Evolutionary conservation across 2,329 filamentous ascomycete genomes (phyloP), one percentile per base, ranked within the genome.

Genomic region (Talaromyces sp.): DNA sequence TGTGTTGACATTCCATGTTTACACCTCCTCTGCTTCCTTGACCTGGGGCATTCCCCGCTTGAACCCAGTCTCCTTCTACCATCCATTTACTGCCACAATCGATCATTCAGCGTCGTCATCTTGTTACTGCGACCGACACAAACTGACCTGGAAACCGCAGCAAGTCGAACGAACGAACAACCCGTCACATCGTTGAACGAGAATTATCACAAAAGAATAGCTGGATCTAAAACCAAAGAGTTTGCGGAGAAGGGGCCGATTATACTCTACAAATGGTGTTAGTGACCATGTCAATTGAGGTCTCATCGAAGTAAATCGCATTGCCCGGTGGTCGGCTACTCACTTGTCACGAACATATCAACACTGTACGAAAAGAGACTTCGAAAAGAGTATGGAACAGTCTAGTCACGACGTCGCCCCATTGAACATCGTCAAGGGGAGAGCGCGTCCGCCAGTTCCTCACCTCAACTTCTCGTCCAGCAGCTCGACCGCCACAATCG

Each of bases 341-440:
- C 68, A 63, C 66, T 40, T 66, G 69, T 58, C 58, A n/a, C 19
- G 19, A 63, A 25, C 15, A 56, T 38, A 63, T 38, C 47, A 54
- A 11, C 13, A 38, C 45, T 54, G 58, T 49, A 22, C 45, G 31
- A 38, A 47, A 45, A 47, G 15, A 54, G 34, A 65, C 56, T 45
- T 51, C 36, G 38, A 62, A 63, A 66, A 69, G 59, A 70, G 70
- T 45, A 77, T 77, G 74, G 74, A 73, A 69, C 67, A 73, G 69
- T 74, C 74, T 67, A 76, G 72, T 70, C 70, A 72, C 65, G 73
- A 77, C 59, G 74, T 78, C 66, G 74, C 76, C 61, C 76, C 76
- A 49, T 73, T 78, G 66, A 76, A 78, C 67, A 74, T 78, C 64
- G 72, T 72, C 65, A 78, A 78, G 68, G 72, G 71, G 64, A 74